These are phyloP conservation scores for Suhomyces wounanorum DNA, from an alignment of 1,139 yeast species.

Conservation along the genomic window DNA sequence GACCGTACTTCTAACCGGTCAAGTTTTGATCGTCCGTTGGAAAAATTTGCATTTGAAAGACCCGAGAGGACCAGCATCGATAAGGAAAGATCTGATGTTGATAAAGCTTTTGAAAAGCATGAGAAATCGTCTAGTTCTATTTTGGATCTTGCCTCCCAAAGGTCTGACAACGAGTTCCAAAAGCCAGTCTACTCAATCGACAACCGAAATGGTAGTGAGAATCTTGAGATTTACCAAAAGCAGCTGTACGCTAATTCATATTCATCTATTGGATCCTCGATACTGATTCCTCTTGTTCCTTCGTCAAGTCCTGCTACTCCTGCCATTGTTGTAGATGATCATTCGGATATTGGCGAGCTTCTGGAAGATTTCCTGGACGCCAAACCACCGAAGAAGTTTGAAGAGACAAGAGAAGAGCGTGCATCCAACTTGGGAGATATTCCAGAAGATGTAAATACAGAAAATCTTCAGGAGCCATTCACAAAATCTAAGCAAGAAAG, in stretches of 20 bases:
- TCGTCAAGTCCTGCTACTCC: slow-evolving; percentile 15
- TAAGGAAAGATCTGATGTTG: background rate
- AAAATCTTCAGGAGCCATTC: slow-evolving; percentile 6
- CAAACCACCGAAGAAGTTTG: background rate
- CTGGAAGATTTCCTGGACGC: slow-evolving; percentile 1
- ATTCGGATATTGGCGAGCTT: slow-evolving; percentile 2
- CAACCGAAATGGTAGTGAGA: slow-evolving; percentile 1
- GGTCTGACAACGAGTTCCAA: background rate
- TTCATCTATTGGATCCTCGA: slow-evolving; percentile 18
- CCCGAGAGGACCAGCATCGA: slow-evolving; percentile 1
- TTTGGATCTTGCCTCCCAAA: slow-evolving; percentile 1
- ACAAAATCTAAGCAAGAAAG: slow-evolving; percentile 2
- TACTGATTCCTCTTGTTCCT: slow-evolving; percentile 14
- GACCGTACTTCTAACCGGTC: slow-evolving; percentile 3
- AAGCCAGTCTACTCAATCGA: background rate
- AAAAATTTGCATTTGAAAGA: slow-evolving; percentile 2
- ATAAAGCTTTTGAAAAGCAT: slow-evolving; percentile 1
- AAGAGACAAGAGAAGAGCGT: background rate
- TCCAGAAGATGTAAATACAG: slow-evolving; percentile 2
- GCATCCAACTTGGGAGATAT: background rate
- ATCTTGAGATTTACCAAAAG: slow-evolving; percentile 4
- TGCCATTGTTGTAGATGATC: slow-evolving; percentile 15
- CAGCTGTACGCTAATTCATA: slow-evolving; percentile 14
- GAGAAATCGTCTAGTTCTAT: background rate
- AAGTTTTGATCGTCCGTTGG: slow-evolving; percentile 3